Evolutionary conservation across 148 eudicot genomes (phyloP).

Genomic region (Vaccinium darrowii): DNA sequence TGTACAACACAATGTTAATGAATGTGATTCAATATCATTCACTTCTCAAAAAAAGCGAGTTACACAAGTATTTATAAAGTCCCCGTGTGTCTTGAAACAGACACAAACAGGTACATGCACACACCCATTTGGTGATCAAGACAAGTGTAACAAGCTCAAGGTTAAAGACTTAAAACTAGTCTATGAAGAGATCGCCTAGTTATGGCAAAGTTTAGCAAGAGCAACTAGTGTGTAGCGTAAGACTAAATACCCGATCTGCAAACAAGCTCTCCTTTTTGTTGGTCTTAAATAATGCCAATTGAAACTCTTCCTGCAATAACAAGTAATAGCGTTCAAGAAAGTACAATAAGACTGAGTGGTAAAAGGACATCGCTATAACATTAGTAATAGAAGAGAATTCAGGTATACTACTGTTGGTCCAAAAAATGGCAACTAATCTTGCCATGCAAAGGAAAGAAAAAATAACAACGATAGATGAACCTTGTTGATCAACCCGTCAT

Average conservation of each 20-base stretch:
- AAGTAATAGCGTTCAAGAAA: conserved; percentile 10
- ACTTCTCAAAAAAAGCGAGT: not conserved
- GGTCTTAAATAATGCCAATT: conserved; percentile 85
- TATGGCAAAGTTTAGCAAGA: not conserved
- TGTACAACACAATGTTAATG: not conserved
- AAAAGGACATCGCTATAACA: not conserved
- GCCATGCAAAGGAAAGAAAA: not conserved
- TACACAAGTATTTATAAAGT: not conserved
- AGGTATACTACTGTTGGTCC: not conserved
- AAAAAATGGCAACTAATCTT: not conserved
- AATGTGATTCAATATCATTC: not conserved
- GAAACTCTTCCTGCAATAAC: conserved; percentile 83
- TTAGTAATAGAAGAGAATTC: not conserved
- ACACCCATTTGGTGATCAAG: not conserved
- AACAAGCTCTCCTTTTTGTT: conserved; percentile 96
- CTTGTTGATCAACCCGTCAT: conserved; percentile 94
- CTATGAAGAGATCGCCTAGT: not conserved
- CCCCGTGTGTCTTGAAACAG: not conserved
- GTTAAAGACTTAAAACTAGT: not conserved
- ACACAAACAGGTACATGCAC: not conserved
- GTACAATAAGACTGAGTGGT: not conserved
- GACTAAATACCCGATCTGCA: conserved; percentile 78
- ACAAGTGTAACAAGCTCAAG: not conserved
- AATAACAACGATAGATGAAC: conserved; percentile 27
- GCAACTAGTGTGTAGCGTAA: not conserved